phyloP scores from a whole-genome alignment of 2,329 filamentous ascomycete genomes.

The Lasiodiplodia hormozganensis region DNA sequence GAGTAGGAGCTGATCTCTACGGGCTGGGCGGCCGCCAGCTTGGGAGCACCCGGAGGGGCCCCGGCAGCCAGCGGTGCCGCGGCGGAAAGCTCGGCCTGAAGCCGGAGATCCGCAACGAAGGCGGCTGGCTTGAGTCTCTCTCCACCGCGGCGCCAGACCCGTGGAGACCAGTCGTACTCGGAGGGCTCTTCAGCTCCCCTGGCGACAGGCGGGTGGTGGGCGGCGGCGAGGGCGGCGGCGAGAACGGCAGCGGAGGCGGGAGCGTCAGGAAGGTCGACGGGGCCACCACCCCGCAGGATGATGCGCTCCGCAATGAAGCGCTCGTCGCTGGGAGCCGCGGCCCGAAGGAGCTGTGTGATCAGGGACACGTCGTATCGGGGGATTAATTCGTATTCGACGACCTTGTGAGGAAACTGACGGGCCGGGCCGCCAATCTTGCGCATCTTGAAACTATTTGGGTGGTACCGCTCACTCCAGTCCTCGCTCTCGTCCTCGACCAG shows the following conservation, averaged over 20 bases:
- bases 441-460: slow-evolving; percentile 19
- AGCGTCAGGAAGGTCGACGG: slow-evolving; percentile 9
- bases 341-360: not conserved
- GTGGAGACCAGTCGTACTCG: slow-evolving; percentile 22
- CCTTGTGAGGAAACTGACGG: not conserved
- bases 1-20: slow-evolving; percentile 11
- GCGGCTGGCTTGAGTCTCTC: slow-evolving; percentile 1
- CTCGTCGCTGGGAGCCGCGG: not conserved
- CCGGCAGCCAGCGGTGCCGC: slow-evolving; percentile 1
- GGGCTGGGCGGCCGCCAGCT: slow-evolving; percentile 8
- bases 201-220: not conserved
- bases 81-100: not conserved
- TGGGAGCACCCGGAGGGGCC: slow-evolving; percentile 6
- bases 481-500: slow-evolving; percentile 3
- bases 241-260: not conserved
- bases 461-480: slow-evolving; percentile 13
- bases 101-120: slow-evolving; percentile 9
- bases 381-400: slow-evolving; percentile 15
- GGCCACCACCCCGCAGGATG: slow-evolving; percentile 17
- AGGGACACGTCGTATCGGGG: not conserved
- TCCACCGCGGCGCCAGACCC: slow-evolving; percentile 8
- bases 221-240: slow-evolving; percentile 1
- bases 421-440: slow-evolving; percentile 20
- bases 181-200: slow-evolving; percentile 1
- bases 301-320: slow-evolving; percentile 23